Evolutionary conservation across 2,329 filamentous ascomycete genomes (phyloP).

Genomic region (Catunica adiposa): DNA sequence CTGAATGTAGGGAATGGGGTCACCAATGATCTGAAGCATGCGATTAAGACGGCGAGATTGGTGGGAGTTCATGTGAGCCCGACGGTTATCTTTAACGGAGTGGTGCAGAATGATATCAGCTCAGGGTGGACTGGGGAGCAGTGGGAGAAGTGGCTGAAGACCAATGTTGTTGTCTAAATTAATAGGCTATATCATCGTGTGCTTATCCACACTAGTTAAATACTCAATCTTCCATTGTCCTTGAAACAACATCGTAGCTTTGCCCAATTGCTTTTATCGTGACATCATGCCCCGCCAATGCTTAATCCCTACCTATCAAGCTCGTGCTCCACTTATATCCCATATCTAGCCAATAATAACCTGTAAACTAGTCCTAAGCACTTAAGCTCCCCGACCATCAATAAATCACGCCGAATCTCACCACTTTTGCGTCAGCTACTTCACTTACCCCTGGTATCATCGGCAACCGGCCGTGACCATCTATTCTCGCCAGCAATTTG

Average conservation of each 20-base stretch:
- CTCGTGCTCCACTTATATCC: background rate
- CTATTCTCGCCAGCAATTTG: background rate
- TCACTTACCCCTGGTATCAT: too few species aligned
- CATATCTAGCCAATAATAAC: background rate
- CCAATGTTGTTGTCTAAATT: constrained; percentile 8
- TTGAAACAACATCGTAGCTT: background rate
- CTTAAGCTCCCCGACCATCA: background rate
- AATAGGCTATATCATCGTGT: background rate
- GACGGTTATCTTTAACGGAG: constrained; percentile 74
- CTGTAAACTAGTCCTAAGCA: background rate
- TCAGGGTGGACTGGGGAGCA: constrained; percentile 64
- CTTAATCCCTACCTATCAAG: background rate
- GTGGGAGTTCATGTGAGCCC: constrained; percentile 81
- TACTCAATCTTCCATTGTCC: background rate
- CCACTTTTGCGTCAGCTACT: too few species aligned
- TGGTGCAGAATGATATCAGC: constrained; percentile 62
- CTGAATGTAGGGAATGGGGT: constrained; percentile 68
- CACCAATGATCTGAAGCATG: constrained; percentile 68
- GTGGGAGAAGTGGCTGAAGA: constrained; percentile 69
- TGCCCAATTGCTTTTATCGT: background rate
- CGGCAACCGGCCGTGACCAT: too few species aligned
- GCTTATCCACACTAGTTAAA: background rate
- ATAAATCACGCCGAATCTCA: background rate
- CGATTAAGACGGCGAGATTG: constrained; percentile 65
- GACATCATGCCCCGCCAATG: background rate